Evolutionary conservation across 129 eudicot species (phyloP).

Genomic region (Helianthus annuus): DNA sequence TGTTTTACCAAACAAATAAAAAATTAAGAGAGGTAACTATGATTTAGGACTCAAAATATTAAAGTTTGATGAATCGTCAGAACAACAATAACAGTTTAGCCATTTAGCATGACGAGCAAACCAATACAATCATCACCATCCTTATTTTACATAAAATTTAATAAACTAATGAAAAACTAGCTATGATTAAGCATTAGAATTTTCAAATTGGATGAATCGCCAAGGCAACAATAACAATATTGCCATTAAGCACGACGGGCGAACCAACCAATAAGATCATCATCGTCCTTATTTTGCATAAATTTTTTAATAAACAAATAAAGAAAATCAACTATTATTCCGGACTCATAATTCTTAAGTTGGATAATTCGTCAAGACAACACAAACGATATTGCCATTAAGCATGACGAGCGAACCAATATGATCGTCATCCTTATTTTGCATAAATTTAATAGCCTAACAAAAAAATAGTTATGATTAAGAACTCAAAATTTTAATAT

Average conservation of each 20-base stretch:
- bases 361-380: conserved; percentile 24
- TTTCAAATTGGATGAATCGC: conserved; percentile 14
- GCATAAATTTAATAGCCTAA: too few species aligned
- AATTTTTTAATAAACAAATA: too few species aligned
- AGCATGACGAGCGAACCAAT: conserved; percentile 29
- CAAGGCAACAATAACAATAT: conserved; percentile 7
- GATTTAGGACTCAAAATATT: conserved; percentile 4
- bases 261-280: conserved; percentile 21
- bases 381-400: background rate
- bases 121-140: conserved; percentile 32
- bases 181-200: background rate
- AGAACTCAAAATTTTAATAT: background rate
- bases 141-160: background rate
- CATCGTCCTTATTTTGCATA: conserved; percentile 9
- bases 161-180: too few species aligned
- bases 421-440: conserved; percentile 21
- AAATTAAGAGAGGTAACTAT: background rate
- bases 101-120: conserved; percentile 32
- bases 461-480: too few species aligned
- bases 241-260: conserved; percentile 20
- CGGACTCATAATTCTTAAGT: background rate
- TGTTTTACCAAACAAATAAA: background rate
- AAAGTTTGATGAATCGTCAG: conserved; percentile 7
- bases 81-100: conserved; percentile 17
- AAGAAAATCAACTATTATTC: too few species aligned